Base-by-base conservation (phyloP, 2,329 filamentous ascomycete species). In the Fusarium secorum region DNA sequence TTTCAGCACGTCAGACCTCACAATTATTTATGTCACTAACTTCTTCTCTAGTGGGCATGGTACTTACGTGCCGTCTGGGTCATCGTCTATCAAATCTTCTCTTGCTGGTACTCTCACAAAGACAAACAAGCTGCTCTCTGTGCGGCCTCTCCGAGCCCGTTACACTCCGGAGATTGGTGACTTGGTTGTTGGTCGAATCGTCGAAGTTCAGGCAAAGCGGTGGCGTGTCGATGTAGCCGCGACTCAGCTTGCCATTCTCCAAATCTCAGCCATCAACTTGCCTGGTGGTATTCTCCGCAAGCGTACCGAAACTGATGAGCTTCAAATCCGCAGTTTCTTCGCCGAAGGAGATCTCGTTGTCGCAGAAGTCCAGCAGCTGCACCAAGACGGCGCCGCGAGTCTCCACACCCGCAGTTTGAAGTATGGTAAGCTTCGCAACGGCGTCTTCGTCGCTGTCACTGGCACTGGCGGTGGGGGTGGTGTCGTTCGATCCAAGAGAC, bases 281-380 rank as follows among this genome's bases (percentile, higher is more conserved):
- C 96, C 96, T 0, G 96, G 96, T 61, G 96, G 96, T 36, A 97
- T 97, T 71, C 85, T 98, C 76, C 89, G 96, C 64, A 93, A 95
- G 78, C 88, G 96, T 72, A 99, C 96, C 32, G 95, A 95, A 77
- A 97, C 96, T 20, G 96, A 99, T 81, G 96, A 98, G 84, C 86
- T 99, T 76, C 96, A 98, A 82, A 98, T 99, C 81, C 90, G 96
- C 54, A 93, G 90, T n/a, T 99, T 98, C 82, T 98, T 99, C 83
- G 91, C 92, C 59, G 96, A 99, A 81, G 96, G 96, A 17, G 96
- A 99, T 79, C 83, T 99, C 56, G 84, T 99, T 20, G 93, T 98
- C 22, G 96, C 96, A 2, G 96, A 99, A 83, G 96, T 99, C 59
- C 96, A 99, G 86, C 89, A 89, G 74, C 85, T 99, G 59, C 93